A percentile compares a stretch with the other conserved stretches of the same genome.
Evolutionary conservation across 2,329 filamentous ascomycete genomes (phyloP).

Genomic region (Stagonosporopsis chrysanthemi): DNA sequence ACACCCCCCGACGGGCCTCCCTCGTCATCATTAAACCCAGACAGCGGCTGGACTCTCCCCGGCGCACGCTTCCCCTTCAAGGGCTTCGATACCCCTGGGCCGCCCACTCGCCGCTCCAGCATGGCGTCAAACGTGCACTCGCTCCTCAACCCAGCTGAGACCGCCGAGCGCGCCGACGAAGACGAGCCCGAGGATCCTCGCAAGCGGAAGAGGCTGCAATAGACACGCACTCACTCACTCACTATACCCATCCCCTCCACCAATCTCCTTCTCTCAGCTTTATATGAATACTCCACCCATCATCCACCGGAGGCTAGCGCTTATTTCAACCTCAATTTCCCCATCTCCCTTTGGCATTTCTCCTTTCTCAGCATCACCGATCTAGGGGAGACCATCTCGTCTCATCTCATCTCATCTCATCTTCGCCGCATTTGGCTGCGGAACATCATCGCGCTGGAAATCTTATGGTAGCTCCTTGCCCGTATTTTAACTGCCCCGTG

Average conservation of each 20-base stretch:
- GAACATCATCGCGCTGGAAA: too few species aligned
- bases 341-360: conserved; percentile 1
- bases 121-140: conserved; percentile 76
- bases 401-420: too few species aligned
- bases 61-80: conserved; percentile 59
- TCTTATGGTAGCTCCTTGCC: too few species aligned
- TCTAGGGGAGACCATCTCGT: conserved; percentile 1
- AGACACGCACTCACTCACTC: neutral
- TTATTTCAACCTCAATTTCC: too few species aligned
- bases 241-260: too few species aligned
- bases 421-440: neutral
- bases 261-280: neutral
- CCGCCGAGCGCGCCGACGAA: conserved; percentile 70
- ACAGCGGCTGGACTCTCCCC: conserved; percentile 64
- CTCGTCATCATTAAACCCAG: conserved; percentile 59
- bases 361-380: neutral
- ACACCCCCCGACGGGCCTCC: conserved; percentile 63
- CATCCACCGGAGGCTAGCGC: conserved; percentile 1
- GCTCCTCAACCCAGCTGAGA: conserved; percentile 72
- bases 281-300: neutral
- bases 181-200: conserved; percentile 68
- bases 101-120: conserved; percentile 71
- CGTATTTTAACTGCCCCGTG: too few species aligned
- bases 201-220: conserved; percentile 62
- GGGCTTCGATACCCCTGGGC: conserved; percentile 61